These are phyloP conservation scores for Alloteropsis angusta DNA, from an alignment of 202 grass and related monocot genomes.

Conservation along the genomic window DNA sequence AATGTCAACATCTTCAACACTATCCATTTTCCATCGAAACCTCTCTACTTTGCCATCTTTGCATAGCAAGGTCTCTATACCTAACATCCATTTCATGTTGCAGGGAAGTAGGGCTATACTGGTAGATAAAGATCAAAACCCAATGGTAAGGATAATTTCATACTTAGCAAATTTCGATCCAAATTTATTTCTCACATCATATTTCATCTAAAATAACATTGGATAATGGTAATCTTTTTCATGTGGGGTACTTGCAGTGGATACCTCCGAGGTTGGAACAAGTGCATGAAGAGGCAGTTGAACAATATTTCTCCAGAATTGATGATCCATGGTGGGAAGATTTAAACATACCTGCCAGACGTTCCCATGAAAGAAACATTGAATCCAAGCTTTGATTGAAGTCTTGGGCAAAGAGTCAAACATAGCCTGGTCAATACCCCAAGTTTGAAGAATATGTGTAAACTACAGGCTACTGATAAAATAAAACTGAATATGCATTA, in stretches of 20 bases:
- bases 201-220: not conserved
- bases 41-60: not conserved
- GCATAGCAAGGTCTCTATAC: not conserved
- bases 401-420: not conserved
- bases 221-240: not conserved
- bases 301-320: conserved; percentile 60
- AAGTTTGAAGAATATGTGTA: not conserved
- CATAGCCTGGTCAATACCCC: not conserved
- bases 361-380: conserved; percentile 17
- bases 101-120: conserved; percentile 88
- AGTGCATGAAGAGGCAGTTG: conserved; percentile 40
- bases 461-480: not conserved
- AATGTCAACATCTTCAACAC: not conserved
- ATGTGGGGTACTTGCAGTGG: conserved; percentile 50
- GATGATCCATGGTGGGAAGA: conserved; percentile 67
- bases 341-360: conserved; percentile 33
- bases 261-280: conserved; percentile 57
- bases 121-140: conserved; percentile 76
- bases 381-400: conserved; percentile 47
- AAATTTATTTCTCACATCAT: not conserved
- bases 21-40: not conserved
- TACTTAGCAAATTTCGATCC: not conserved
- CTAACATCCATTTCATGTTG: conserved; percentile 17
- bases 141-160: conserved; percentile 42
- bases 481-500: not conserved